Conservation (phyloP, 768 basidiomycete species). For the Gelatoporia subvermispora region DNA sequence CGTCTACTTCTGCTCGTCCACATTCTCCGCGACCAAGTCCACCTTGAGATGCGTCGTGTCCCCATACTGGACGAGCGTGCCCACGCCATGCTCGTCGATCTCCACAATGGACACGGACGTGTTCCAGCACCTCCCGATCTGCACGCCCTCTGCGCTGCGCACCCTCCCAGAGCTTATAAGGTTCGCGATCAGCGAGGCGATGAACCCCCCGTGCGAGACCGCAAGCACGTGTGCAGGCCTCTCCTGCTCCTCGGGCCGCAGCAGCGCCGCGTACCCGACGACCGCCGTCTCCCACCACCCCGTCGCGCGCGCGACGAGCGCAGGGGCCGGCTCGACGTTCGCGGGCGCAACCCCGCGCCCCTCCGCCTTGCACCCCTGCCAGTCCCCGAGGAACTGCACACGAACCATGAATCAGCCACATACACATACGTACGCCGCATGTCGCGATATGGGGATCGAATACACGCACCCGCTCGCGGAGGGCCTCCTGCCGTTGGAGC, state of each 20-base stretch:
- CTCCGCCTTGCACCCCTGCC: constrained; percentile 43
- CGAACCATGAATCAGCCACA: background rate
- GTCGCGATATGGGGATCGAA: background rate
- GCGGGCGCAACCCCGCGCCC: constrained; percentile 12
- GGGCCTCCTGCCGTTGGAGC: constrained; percentile 38
- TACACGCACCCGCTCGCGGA: constrained; percentile 63
- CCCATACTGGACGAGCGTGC: constrained; percentile 47
- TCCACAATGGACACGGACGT: constrained; percentile 59
- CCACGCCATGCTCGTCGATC: constrained; percentile 33
- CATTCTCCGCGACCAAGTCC: constrained; percentile 42
- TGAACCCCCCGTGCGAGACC: constrained; percentile 64
- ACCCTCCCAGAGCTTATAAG: constrained; percentile 40
- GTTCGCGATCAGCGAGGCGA: constrained; percentile 45
- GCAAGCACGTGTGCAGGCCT: constrained; percentile 46
- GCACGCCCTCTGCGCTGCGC: constrained; percentile 28
- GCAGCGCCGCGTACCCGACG: constrained; percentile 21
- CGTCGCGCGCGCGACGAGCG: constrained; percentile 45
- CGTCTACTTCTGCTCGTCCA: constrained; percentile 34
- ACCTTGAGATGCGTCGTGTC: constrained; percentile 48
- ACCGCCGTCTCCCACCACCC: constrained; percentile 60
- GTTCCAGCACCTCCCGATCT: constrained; percentile 40
- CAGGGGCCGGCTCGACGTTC: constrained; percentile 31
- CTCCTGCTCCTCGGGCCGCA: background rate
- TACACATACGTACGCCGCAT: background rate
- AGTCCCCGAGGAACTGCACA: constrained; percentile 52